Evolutionary conservation across 768 basidiomycete genomes (phyloP).

Genomic region (Amanita brunnescens): DNA sequence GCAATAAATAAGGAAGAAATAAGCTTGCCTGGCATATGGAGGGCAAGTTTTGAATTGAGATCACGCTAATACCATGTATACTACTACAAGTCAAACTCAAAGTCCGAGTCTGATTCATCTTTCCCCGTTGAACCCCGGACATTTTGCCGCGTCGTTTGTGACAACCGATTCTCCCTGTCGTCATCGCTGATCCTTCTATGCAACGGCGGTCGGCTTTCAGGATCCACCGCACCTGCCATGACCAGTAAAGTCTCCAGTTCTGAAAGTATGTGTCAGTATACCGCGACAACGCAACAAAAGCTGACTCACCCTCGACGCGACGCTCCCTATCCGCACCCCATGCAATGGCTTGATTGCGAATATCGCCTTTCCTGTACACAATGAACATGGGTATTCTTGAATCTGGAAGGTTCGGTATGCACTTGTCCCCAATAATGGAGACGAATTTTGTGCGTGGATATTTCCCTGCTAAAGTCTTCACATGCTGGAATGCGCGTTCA

Average conservation of each 20-base stretch:
- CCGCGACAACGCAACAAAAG: constrained; percentile 3
- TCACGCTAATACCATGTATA: background rate
- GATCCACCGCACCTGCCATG: constrained; percentile 55
- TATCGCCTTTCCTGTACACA: constrained; percentile 87
- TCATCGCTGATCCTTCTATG: constrained; percentile 35
- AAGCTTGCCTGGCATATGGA: constrained; percentile 4
- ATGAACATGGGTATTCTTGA: constrained; percentile 86
- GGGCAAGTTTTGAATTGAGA: background rate
- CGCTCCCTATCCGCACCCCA: constrained; percentile 80
- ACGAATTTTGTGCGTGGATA: constrained; percentile 94
- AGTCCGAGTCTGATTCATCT: constrained; percentile 49
- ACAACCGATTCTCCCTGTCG: constrained; percentile 22
- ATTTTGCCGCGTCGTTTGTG: constrained; percentile 49
- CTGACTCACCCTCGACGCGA: constrained; percentile 57
- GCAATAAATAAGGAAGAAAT: background rate
- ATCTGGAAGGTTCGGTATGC: constrained; percentile 95
- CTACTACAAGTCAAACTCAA: constrained; percentile 62
- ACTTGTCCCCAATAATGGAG: constrained; percentile 89
- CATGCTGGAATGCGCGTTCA: constrained; percentile 62
- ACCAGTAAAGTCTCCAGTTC: constrained; percentile 68
- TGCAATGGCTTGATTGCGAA: constrained; percentile 74
- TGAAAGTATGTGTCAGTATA: constrained; percentile 19
- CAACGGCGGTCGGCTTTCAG: constrained; percentile 36
- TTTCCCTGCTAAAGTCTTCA: constrained; percentile 64
- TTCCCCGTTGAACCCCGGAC: constrained; percentile 37